These are phyloP conservation scores for Cladorrhinum sp. DNA, from an alignment of 2,329 filamentous ascomycete genomes.

Conservation along the genomic window DNA sequence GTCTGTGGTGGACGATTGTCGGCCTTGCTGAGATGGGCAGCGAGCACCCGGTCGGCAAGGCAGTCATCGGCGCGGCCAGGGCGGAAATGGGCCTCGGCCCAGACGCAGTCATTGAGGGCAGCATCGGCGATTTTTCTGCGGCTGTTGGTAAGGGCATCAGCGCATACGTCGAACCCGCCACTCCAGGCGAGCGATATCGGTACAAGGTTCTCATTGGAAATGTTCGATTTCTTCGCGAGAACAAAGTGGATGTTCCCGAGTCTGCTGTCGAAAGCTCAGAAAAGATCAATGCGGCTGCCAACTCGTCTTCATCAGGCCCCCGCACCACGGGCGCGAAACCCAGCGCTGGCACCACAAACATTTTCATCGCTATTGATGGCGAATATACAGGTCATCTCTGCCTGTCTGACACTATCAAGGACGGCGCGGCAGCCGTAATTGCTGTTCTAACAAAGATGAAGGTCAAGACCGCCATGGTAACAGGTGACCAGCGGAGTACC, in stretches of 20 bases:
- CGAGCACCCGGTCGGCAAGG: conserved; percentile 93
- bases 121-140: conserved; percentile 79
- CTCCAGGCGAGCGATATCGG: conserved; percentile 62
- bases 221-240: conserved; percentile 69
- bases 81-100: conserved; percentile 67
- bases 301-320: conserved; percentile 6
- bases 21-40: conserved; percentile 94
- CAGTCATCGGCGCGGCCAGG: conserved; percentile 74
- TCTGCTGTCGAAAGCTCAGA: conserved; percentile 63
- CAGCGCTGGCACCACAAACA: conserved; percentile 75
- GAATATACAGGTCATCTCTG: conserved; percentile 78
- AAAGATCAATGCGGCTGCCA: conserved; percentile 46
- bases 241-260: conserved; percentile 63
- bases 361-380: conserved; percentile 85
- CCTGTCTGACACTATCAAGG: conserved; percentile 88
- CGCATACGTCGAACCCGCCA: conserved; percentile 74
- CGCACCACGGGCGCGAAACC: conserved; percentile 37
- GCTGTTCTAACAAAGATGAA: conserved; percentile 79
- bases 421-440: conserved; percentile 76
- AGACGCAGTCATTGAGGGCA: conserved; percentile 77
- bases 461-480: conserved; percentile 86
- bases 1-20: conserved; percentile 92
- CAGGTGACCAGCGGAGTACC: conserved; percentile 83
- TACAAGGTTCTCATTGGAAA: conserved; percentile 86
- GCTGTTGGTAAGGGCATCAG: conserved; percentile 81